Conservation (phyloP, 306 rosid species). For the Lupinus albus region DNA sequence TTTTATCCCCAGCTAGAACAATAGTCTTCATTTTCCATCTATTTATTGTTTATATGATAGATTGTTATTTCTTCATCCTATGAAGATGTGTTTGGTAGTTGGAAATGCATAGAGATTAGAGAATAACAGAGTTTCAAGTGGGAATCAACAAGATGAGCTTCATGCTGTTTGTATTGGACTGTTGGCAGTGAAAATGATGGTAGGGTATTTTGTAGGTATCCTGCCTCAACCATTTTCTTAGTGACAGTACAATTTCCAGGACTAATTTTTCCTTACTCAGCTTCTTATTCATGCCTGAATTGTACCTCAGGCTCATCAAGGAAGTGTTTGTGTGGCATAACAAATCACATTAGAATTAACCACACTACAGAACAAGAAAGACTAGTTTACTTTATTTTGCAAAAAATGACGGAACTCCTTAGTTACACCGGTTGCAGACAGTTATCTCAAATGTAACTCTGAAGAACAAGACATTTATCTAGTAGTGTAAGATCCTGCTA, state of each 20-base stretch:
- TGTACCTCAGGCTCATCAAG: slow-evolving; percentile 31
- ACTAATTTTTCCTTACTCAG: slow-evolving; percentile 31
- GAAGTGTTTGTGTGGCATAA: slow-evolving; percentile 39
- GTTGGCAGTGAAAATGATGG: no score
- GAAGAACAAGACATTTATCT: no score
- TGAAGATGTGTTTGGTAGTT: no score
- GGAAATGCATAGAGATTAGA: no score
- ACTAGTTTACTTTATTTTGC: slow-evolving; percentile 37
- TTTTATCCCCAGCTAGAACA: no score
- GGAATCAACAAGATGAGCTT: no score
- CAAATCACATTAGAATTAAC: slow-evolving; percentile 25
- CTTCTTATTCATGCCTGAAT: slow-evolving; percentile 48
- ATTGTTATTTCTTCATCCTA: no score
- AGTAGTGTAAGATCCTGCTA: no score
- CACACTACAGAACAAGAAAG: slow-evolving; percentile 7
- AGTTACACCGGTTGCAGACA: slow-evolving; percentile 68
- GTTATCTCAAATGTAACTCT: slow-evolving; percentile 69
- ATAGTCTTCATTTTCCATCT: no score
- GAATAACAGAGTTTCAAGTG: no score
- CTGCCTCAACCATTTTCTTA: slow-evolving; percentile 37
- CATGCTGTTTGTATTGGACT: no score
- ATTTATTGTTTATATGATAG: no score
- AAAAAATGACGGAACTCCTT: slow-evolving; percentile 65
- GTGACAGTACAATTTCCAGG: slow-evolving; percentile 22
- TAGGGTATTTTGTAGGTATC: slow-evolving; percentile 35